Evolutionary conservation across 495 filamentous ascomycete genomes (phyloP).

Genomic region (Neurospora sp.): DNA sequence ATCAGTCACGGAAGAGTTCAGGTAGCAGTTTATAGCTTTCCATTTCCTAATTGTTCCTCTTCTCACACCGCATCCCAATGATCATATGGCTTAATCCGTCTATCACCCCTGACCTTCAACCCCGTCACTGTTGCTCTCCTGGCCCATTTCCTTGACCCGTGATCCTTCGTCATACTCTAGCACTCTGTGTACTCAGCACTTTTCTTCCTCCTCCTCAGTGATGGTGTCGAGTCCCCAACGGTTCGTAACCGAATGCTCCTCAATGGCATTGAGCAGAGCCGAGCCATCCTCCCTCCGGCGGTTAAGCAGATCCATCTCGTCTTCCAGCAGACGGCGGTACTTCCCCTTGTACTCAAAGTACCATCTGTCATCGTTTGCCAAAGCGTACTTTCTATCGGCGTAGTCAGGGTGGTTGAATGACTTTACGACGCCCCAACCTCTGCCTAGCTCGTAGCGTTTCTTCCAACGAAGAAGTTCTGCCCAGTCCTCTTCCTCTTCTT

Average conservation of each 20-base stretch:
- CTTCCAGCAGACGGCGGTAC: not conserved
- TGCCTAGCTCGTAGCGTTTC: not conserved
- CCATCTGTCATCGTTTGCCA: not conserved
- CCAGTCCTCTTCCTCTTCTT: not conserved
- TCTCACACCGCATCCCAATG: not conserved
- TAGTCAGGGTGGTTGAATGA: not conserved
- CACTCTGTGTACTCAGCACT: not conserved
- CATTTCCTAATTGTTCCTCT: not conserved
- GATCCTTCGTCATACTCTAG: not conserved
- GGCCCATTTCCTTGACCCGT: not conserved
- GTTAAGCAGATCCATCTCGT: not conserved
- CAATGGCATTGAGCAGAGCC: not conserved
- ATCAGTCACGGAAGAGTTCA: not conserved
- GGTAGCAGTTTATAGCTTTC: not conserved
- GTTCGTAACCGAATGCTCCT: not conserved
- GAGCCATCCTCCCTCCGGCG: not conserved
- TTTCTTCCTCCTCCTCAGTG: not conserved
- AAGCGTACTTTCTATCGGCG: not conserved
- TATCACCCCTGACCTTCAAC: not conserved
- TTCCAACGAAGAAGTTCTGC: not conserved
- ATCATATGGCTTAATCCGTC: not conserved
- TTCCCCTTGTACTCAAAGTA: not conserved
- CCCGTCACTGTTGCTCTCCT: not conserved
- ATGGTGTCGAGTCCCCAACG: not conserved
- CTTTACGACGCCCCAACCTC: not conserved